Base-by-base conservation (phyloP, 306 rosid genomes). In the Alnus rubra region DNA sequence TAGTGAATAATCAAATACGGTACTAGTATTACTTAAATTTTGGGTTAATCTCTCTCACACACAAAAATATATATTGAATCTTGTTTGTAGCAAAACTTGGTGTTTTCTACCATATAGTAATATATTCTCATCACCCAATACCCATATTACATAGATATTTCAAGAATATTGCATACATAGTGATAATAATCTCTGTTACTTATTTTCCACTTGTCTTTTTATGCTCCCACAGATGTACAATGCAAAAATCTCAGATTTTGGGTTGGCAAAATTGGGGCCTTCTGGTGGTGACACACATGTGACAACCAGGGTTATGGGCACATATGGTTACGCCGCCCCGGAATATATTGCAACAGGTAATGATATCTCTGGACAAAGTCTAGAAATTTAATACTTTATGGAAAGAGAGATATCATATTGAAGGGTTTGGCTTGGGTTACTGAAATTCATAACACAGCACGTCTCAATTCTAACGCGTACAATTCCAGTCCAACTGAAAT, bases 241-340 rank as follows among this genome's bases (percentile, higher is more conserved):
- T 49, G 93, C 98, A 3, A 95, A 91, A 78, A 91, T 92, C 30
- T 75, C 98, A 1, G 98, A 95, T 85, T 95, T 95, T 72, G 98
- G 98, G 13, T 83, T 92, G 88, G 98, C 98, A 0, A 95, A 91
- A 82, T 79, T 90, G 81, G 98, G 97, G 76, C 97, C 98, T 71
- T 58, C 92, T 2, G 92, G 84, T 30, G 92, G 73, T 82, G 89
- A 90, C 18, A 77, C 98, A 5, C 98, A 95, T 48, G 98, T 95
- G 77, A 88, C 92, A n/a, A 92, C 98, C 18, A 84, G 97, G 82
- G 49, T 92, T 68, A 92, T 91, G 86, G 98, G 98, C 82, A 89
- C 97, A 1, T 74, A 68, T 65, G 98, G 97, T 35, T 92, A 95
- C 78, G 95, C 92, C 71, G 98, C 98, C 72, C 97, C 98, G 3